Evolutionary conservation across 192 early-diverging fungal species (phyloP).

Genomic region (Geranomyces michiganensis): DNA sequence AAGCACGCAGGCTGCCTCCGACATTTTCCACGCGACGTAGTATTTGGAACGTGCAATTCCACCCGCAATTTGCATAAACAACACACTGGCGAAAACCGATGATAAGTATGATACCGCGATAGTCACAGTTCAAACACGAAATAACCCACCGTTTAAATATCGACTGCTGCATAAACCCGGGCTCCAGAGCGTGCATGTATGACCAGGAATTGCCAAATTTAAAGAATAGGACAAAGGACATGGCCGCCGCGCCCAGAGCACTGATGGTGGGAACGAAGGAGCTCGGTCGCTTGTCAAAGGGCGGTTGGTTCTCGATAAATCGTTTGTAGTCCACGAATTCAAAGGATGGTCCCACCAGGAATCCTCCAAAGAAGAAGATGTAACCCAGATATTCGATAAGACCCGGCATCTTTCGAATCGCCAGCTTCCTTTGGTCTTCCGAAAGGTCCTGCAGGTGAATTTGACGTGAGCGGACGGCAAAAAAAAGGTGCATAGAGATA

Average conservation of each 20-base stretch:
- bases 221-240: slow-evolving; percentile 29
- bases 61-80: slow-evolving; percentile 57
- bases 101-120: neutral
- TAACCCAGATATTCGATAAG: slow-evolving; percentile 83
- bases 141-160: neutral
- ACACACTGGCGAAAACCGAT: neutral
- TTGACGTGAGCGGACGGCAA: too few species aligned
- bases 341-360: slow-evolving; percentile 67
- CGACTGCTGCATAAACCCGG: neutral
- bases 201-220: slow-evolving; percentile 18
- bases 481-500: slow-evolving; percentile 19
- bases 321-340: slow-evolving; percentile 51
- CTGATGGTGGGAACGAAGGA: slow-evolving; percentile 32
- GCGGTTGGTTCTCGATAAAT: slow-evolving; percentile 34
- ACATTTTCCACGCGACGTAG: slow-evolving; percentile 90
- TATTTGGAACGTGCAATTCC: slow-evolving; percentile 74
- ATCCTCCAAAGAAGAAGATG: slow-evolving; percentile 84
- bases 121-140: neutral
- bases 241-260: slow-evolving; percentile 22
- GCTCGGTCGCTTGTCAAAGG: slow-evolving; percentile 48
- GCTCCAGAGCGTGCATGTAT: neutral
- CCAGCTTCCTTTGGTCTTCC: slow-evolving; percentile 66
- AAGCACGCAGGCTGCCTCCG: slow-evolving; percentile 82
- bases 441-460: slow-evolving; percentile 55
- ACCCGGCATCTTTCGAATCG: slow-evolving; percentile 63